Base-by-base conservation (phyloP, 768 basidiomycete genomes). In the Boletus huronensis region DNA sequence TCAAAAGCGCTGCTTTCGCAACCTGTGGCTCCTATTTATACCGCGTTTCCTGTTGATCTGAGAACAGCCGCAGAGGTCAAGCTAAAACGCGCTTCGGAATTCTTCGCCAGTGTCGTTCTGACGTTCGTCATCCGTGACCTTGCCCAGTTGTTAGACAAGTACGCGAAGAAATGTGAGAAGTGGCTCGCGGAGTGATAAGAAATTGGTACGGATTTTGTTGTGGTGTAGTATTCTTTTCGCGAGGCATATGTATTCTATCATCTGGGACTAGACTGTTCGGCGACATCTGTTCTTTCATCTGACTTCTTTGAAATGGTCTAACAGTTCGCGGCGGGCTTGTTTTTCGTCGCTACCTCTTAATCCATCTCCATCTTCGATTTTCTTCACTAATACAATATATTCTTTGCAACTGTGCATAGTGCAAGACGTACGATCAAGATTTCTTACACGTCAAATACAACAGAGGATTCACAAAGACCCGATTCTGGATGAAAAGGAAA, bases 111-210 rank as follows among this genome's bases (percentile, higher is more conserved):
- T 50, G 91, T 94, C 57, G 83, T 96, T 51, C 77, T 93, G 57
- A 89, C 89, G 17, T 94, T 96, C 68, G 91, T 96, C 64, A 84
- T 96, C 63, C 84, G 85, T 50, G 92, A 94, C 69, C 78, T 93
- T 59, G 89, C 90, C 39, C 84, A 87, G 64, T 73, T 95, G 47
- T 77, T 95, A 57, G 93, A 95, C 77, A 94, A 95, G 74, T 94
- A 93, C 70, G 88, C 87, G 59, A 93, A 93, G 79, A 90, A 90
- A 70, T 91, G 90, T 72, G 92, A 92, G 74, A 92, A 91, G 72
- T 92, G 90, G 89, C 79, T 93, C 35, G 88, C 84, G 35, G 91
- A 94, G 67, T 93, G 77, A 77, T 57, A 59, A 61, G 61, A 58
- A 45, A 41, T 31, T 42, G 59, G 54, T 52, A 39, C 31, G 55